phyloP scores from a whole-genome alignment of 495 filamentous ascomycete species.

The Aspergillus heteromorphus region DNA sequence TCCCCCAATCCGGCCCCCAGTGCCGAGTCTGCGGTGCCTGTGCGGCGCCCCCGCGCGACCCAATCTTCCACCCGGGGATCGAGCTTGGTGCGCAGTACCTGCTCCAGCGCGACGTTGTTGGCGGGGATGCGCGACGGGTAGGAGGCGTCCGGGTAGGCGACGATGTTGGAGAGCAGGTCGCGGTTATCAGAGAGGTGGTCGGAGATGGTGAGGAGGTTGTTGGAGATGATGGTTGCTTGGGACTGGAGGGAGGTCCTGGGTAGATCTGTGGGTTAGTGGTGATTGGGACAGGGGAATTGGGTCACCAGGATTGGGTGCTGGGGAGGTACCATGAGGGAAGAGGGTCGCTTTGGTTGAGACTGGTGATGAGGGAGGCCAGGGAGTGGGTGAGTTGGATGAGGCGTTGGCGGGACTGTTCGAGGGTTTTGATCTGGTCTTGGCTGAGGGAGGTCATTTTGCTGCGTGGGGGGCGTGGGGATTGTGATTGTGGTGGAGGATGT shows the following conservation, averaged over 20 bases:
- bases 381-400: slow-evolving; percentile 63
- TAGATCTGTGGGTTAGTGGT: neutral
- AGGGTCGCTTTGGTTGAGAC: slow-evolving; percentile 49
- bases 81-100: slow-evolving; percentile 73
- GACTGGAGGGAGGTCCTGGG: slow-evolving; percentile 64
- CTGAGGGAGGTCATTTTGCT: slow-evolving; percentile 30
- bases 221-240: slow-evolving; percentile 59
- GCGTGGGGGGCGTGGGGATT: neutral
- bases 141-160: slow-evolving; percentile 68
- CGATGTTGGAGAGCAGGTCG: slow-evolving; percentile 55
- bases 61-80: slow-evolving; percentile 69
- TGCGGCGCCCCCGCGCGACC: slow-evolving; percentile 56
- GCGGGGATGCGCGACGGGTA: slow-evolving; percentile 70
- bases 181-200: slow-evolving; percentile 52
- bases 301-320: neutral
- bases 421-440: slow-evolving; percentile 60
- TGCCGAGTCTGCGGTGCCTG: slow-evolving; percentile 17
- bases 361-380: slow-evolving; percentile 54
- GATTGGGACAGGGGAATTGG: neutral
- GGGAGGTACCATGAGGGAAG: slow-evolving; percentile 54
- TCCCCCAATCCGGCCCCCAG: slow-evolving; percentile 32
- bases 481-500: neutral
- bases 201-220: slow-evolving; percentile 55
- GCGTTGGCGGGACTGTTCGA: slow-evolving; percentile 70
- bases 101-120: slow-evolving; percentile 42